These are phyloP conservation scores for Mucor sp. DNA, from an alignment of 371 early-diverging fungal species.

Conservation along the genomic window DNA sequence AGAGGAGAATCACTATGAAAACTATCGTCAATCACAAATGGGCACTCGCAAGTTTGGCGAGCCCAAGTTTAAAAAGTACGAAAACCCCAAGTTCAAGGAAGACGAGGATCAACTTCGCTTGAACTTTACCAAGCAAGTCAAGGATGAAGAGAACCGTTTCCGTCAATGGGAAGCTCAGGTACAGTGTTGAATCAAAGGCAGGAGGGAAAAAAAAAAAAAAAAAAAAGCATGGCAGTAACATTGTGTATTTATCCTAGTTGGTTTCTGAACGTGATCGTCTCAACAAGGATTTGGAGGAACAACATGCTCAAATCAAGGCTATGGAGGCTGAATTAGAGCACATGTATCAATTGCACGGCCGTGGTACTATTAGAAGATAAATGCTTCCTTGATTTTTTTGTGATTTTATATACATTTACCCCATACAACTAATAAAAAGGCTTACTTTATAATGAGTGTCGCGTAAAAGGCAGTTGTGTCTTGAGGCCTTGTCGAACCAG, in stretches of 20 bases:
- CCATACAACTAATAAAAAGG: not conserved
- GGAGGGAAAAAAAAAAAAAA: no score
- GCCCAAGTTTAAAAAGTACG: slow-evolving; percentile 73
- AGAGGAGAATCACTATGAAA: slow-evolving; percentile 90
- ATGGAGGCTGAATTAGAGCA: slow-evolving; percentile 85
- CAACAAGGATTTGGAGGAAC: slow-evolving; percentile 95
- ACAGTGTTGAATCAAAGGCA: not conserved
- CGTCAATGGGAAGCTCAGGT: slow-evolving; percentile 94
- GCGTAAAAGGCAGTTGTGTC: not conserved
- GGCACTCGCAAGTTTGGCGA: slow-evolving; percentile 82
- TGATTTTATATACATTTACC: not conserved
- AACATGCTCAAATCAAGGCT: slow-evolving; percentile 90
- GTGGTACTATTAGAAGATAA: slow-evolving; percentile 46
- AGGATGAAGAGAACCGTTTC: slow-evolving; percentile 92
- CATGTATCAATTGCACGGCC: slow-evolving; percentile 46
- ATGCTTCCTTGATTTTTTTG: not conserved
- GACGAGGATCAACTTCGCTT: slow-evolving; percentile 92
- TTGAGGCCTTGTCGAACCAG: not conserved
- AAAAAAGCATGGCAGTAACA: not conserved
- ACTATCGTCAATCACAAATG: slow-evolving; percentile 80
- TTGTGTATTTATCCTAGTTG: slow-evolving; percentile 50
- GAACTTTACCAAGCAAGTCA: slow-evolving; percentile 93
- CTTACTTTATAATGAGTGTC: no score
- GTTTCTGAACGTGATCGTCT: slow-evolving; percentile 96
- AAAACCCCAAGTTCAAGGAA: slow-evolving; percentile 91